These are phyloP conservation scores for Colletotrichum lupini DNA, from an alignment of 2,329 filamentous ascomycete species.

Conservation along the genomic window DNA sequence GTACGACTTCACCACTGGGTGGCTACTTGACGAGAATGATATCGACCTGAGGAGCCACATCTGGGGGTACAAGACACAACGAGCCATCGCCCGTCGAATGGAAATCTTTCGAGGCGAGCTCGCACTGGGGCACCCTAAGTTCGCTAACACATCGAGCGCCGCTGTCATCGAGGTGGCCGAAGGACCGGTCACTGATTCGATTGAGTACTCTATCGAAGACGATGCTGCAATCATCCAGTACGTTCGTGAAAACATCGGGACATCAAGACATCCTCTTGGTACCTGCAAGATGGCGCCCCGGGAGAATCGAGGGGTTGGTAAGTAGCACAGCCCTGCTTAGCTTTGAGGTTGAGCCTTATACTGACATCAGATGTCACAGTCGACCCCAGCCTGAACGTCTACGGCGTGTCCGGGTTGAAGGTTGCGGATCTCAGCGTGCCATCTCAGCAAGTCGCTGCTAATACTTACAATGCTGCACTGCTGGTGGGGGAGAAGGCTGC, in stretches of 20 bases:
- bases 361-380: conserved; percentile 41
- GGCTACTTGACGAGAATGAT: conserved; percentile 56
- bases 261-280: conserved; percentile 58
- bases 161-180: conserved; percentile 60
- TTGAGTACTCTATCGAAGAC: conserved; percentile 62
- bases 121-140: conserved; percentile 54
- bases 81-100: conserved; percentile 69
- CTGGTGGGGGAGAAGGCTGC: conserved; percentile 59
- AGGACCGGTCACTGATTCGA: conserved; percentile 46
- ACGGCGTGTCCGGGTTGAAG: conserved; percentile 54
- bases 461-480: conserved; percentile 61
- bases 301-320: conserved; percentile 50
- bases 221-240: conserved; percentile 59
- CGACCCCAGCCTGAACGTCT: conserved; percentile 52
- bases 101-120: conserved; percentile 62
- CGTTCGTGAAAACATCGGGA: conserved; percentile 52
- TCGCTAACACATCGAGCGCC: conserved; percentile 53
- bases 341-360: not conserved
- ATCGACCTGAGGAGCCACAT: conserved; percentile 70
- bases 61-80: conserved; percentile 73
- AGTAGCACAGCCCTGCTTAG: not conserved
- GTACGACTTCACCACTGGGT: conserved; percentile 63
- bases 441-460: conserved; percentile 54
- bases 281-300: conserved; percentile 57
- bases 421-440: conserved; percentile 51